Evolutionary conservation across 306 rosid species (phyloP).

Genomic region (Quillaja saponaria): DNA sequence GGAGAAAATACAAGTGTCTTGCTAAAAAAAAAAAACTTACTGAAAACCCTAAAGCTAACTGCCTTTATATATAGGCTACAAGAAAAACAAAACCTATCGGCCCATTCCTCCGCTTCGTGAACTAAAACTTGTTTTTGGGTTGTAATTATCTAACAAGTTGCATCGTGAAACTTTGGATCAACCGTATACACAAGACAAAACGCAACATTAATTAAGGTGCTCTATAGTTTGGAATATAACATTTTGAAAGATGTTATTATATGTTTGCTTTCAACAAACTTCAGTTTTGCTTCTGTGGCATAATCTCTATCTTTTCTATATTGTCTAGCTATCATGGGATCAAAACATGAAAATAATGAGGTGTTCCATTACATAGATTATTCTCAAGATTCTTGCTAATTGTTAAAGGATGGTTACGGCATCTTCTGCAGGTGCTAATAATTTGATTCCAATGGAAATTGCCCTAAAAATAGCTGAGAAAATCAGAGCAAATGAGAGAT

Average conservation of each 20-base stretch:
- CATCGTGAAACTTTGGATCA: no score
- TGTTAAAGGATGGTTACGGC: constrained; percentile 21
- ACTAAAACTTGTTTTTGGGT: no score
- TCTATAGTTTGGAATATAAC: no score
- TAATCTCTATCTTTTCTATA: not conserved
- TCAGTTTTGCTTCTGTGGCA: not conserved
- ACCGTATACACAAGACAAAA: no score
- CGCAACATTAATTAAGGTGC: no score
- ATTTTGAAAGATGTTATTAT: constrained; percentile 7
- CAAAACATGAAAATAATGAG: constrained; percentile 15
- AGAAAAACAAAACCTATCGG: no score
- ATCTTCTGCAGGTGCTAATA: constrained; percentile 77
- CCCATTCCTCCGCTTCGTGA: no score
- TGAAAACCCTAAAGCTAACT: no score
- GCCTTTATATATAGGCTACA: no score
- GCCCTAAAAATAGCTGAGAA: constrained; percentile 90
- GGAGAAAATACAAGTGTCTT: no score
- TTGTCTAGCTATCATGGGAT: constrained; percentile 12
- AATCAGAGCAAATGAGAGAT: constrained; percentile 87
- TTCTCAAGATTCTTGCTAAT: constrained; percentile 10
- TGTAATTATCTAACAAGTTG: no score
- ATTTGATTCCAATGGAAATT: constrained; percentile 97
- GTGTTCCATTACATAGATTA: not conserved
- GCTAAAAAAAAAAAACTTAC: no score
- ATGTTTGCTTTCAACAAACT: constrained; percentile 1